These are phyloP conservation scores for Penicillium manginii DNA, from an alignment of 495 filamentous ascomycete species.

Conservation along the genomic window DNA sequence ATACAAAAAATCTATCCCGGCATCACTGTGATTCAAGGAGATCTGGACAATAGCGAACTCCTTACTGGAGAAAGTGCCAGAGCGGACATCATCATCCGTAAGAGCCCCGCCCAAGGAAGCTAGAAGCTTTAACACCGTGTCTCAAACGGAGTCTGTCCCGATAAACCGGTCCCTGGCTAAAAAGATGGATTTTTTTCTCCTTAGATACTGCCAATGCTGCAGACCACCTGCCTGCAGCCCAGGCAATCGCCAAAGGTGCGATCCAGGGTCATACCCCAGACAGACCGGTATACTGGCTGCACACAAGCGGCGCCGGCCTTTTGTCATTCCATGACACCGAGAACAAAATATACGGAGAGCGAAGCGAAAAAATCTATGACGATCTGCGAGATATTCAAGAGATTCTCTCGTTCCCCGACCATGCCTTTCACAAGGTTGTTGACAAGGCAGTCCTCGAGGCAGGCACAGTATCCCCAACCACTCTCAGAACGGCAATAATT, in stretches of 20 bases:
- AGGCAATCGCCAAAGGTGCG: constrained; percentile 37
- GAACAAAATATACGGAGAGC: constrained; percentile 3
- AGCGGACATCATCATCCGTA: constrained; percentile 53
- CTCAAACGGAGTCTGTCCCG: too few relatives aligned
- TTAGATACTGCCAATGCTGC: constrained; percentile 47
- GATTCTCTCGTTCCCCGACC: constrained; percentile 47
- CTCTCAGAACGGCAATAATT: constrained; percentile 33
- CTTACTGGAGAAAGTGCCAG: constrained; percentile 43
- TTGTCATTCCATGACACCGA: constrained; percentile 15
- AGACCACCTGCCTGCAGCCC: constrained; percentile 41
- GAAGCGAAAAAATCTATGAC: constrained; percentile 36
- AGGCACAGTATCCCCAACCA: constrained; percentile 30
- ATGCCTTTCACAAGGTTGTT: constrained; percentile 50
- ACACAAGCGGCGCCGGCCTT: constrained; percentile 22
- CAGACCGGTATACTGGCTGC: constrained; percentile 47
- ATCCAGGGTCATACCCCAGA: constrained; percentile 28
- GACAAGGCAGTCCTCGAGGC: constrained; percentile 50
- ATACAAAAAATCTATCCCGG: constrained; percentile 52
- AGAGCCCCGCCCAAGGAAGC: constrained; percentile 54
- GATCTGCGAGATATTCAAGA: constrained; percentile 45
- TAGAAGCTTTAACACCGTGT: constrained; percentile 36
- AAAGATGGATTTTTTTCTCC: background rate
- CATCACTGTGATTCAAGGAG: constrained; percentile 43
- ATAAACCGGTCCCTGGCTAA: background rate
- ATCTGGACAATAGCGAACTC: constrained; percentile 37